phyloP scores from a whole-genome alignment of 768 basidiomycete species.

The Lactifluus volemus region DNA sequence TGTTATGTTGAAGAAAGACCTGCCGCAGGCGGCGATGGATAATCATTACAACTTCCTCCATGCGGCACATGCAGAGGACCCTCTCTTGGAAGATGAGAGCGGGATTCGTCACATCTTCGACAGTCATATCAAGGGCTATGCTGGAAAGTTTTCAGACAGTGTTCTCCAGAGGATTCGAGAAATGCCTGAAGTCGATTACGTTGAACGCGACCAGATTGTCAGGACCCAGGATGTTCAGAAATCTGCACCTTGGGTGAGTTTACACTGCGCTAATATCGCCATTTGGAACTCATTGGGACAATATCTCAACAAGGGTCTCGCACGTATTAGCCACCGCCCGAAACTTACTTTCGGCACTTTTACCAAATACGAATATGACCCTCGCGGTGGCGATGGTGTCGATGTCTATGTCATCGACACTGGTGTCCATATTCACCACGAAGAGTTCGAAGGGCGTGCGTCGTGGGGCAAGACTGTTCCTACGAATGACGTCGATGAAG shows the following conservation, averaged over 20 bases:
- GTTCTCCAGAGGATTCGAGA: slow-evolving; percentile 70
- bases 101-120: slow-evolving; percentile 74
- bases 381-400: slow-evolving; percentile 79
- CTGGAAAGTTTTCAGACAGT: slow-evolving; percentile 63
- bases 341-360: slow-evolving; percentile 76
- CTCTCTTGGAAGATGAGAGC: slow-evolving; percentile 41
- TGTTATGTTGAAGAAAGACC: slow-evolving; percentile 72
- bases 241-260: slow-evolving; percentile 78
- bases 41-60: slow-evolving; percentile 78
- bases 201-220: slow-evolving; percentile 95
- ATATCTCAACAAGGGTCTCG: slow-evolving; percentile 70
- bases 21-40: slow-evolving; percentile 46
- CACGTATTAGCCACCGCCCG: slow-evolving; percentile 83
- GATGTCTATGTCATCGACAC: slow-evolving; percentile 87
- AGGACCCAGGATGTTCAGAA: slow-evolving; percentile 60
- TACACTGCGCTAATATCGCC: not conserved
- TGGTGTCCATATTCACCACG: slow-evolving; percentile 80
- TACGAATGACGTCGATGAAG: slow-evolving; percentile 69
- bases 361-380: slow-evolving; percentile 67
- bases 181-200: slow-evolving; percentile 83
- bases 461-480: slow-evolving; percentile 93
- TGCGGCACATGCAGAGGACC: slow-evolving; percentile 45
- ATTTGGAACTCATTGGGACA: slow-evolving; percentile 10
- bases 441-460: slow-evolving; percentile 85
- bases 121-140: slow-evolving; percentile 65